phyloP scores from a whole-genome alignment of 176 grass and related monocot species.

The Oryza officinalis region DNA sequence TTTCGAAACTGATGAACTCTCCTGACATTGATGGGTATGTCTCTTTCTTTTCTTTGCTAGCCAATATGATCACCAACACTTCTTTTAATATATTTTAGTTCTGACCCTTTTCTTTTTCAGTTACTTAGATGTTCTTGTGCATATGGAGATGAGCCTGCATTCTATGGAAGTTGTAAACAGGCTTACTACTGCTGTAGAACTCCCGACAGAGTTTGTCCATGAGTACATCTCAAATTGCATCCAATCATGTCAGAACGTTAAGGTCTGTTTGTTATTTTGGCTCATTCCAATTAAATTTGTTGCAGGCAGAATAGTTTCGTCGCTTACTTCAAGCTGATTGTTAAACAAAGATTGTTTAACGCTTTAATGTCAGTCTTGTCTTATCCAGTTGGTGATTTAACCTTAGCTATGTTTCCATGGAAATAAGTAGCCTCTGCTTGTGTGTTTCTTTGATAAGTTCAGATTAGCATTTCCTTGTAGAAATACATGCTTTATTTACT shows the following conservation, averaged over 20 bases:
- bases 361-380: not conserved
- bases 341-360: not conserved
- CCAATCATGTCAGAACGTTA: constrained; percentile 95
- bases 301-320: not conserved
- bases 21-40: constrained; percentile 84
- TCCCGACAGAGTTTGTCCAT: constrained; percentile 92
- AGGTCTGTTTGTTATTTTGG: constrained; percentile 58
- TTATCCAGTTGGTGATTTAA: constrained; percentile 14
- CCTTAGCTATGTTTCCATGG: not conserved
- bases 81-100: constrained; percentile 9
- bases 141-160: constrained; percentile 99
- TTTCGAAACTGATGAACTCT: constrained; percentile 94
- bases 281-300: constrained; percentile 14
- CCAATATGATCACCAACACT: not conserved
- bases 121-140: constrained; percentile 95
- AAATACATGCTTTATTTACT: not conserved
- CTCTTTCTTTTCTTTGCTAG: constrained; percentile 27
- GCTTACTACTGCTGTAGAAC: constrained; percentile 92
- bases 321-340: constrained; percentile 17
- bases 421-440: constrained; percentile 3
- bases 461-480: not conserved
- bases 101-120: constrained; percentile 38
- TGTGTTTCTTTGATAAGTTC: constrained; percentile 10
- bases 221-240: constrained; percentile 99
- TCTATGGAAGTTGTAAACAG: constrained; percentile 99